Conservation (phyloP, 495 filamentous ascomycete species). For the Pyronema omphalodes region DNA sequence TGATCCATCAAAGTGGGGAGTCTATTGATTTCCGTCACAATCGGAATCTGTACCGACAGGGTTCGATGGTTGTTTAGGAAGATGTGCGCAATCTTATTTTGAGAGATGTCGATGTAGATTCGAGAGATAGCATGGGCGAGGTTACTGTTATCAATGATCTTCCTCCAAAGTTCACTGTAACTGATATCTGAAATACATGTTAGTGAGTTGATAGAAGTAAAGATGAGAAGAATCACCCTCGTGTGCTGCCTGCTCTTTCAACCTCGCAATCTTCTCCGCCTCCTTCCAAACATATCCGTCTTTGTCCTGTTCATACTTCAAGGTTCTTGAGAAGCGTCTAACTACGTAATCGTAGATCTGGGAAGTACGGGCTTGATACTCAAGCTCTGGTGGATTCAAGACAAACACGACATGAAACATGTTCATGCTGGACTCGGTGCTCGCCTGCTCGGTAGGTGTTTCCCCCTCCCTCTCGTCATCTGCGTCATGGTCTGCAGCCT, state of each 20-base stretch:
- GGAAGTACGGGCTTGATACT: slow-evolving; percentile 52
- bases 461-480: slow-evolving; percentile 27
- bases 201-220: slow-evolving; percentile 16
- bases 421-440: slow-evolving; percentile 41
- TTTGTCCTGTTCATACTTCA: slow-evolving; percentile 78
- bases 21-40: slow-evolving; percentile 54
- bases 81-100: slow-evolving; percentile 61
- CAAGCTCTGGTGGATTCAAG: slow-evolving; percentile 55
- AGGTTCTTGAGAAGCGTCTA: slow-evolving; percentile 71
- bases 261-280: slow-evolving; percentile 51
- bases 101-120: slow-evolving; percentile 61
- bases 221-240: slow-evolving; percentile 35
- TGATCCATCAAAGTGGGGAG: slow-evolving; percentile 48
- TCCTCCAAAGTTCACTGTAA: slow-evolving; percentile 34
- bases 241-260: slow-evolving; percentile 64
- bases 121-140: slow-evolving; percentile 68
- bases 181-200: slow-evolving; percentile 9
- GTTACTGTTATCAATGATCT: slow-evolving; percentile 57
- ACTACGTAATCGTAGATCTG: slow-evolving; percentile 76
- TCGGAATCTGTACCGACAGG: slow-evolving; percentile 73
- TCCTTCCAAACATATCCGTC: slow-evolving; percentile 78
- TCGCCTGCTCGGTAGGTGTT: slow-evolving; percentile 16
- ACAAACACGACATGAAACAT: slow-evolving; percentile 98
- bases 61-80: slow-evolving; percentile 40
- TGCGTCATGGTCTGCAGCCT: slow-evolving; percentile 15